Evolutionary conservation across 2,329 filamentous ascomycete species (phyloP), one percentile per base, ranked within the genome.

Genomic region (Seiridium unicorne): DNA sequence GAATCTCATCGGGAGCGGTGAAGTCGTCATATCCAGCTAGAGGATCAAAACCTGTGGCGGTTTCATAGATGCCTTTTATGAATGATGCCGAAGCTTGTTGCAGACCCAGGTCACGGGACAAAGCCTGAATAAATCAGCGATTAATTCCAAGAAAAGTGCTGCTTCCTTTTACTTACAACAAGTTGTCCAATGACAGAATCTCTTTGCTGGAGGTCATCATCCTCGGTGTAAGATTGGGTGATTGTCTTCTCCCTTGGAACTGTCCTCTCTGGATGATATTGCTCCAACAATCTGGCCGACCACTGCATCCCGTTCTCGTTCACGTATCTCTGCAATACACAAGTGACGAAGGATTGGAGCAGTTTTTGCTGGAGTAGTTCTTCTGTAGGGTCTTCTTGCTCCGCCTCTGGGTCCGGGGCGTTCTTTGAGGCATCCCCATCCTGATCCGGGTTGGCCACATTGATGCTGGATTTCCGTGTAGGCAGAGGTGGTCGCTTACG

Each of bases 331-430:
- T 93, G 90, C 9, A 93, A 75, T 18, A 93, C 77, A 69, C 91
- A 90, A 0, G 89, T 92, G n/a, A 92, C 81, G 72, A 95, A 93
- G 1, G 88, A 87, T 69, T 92, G 88, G 32, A 94, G 75, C 13
- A 94, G 77, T 60, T 83, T 85, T 42, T 79, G 79, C 68, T 89
- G 85, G 62, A 93, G 77, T 7, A 80, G 82, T 2, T 77, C 77
- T 71, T 93, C 90, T 42, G 81, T 79, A 5, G 81, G 80, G 51
- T 81, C 79, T 44, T 77, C 70, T 70, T 79, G 75, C 76, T 83
- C 78, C 3, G 83, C 84, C 72, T 89, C 86, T 0, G 86, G 86
- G 66, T 88, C 87, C 2, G 85, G 85, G 5, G 84, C 85, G 54
- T 82, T 84, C 73, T 79, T 81, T 48, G 76, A 78, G n/a, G 74